Evolutionary conservation across 148 eudicot species (phyloP).

Genomic region (Rhododendron simsii): DNA sequence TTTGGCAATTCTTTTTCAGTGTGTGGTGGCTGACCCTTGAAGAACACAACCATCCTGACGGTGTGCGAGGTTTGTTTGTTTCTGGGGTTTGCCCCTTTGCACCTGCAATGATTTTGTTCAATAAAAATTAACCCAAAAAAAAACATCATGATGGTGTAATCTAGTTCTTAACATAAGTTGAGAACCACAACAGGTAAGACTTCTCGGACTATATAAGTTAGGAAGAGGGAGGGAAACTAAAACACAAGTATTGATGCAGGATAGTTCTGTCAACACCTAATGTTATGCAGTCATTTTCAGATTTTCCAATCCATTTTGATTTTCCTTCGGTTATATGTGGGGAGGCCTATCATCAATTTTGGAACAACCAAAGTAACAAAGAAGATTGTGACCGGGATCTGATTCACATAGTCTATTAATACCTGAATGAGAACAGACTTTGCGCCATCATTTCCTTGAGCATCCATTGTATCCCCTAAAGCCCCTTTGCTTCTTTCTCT

Average conservation of each 20-base stretch:
- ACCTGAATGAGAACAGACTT: constrained; percentile 22
- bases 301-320: background rate
- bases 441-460: constrained; percentile 61
- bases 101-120: background rate
- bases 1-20: background rate
- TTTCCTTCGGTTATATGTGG: background rate
- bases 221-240: background rate
- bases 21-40: background rate
- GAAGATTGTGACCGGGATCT: background rate
- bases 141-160: background rate
- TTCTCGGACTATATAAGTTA: background rate
- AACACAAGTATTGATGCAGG: background rate
- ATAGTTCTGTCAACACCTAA: background rate
- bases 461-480: constrained; percentile 85
- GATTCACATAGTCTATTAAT: background rate
- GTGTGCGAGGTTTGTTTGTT: background rate
- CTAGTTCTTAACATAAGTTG: background rate
- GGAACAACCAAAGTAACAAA: background rate
- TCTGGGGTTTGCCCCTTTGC: background rate
- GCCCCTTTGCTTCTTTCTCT: constrained; percentile 85
- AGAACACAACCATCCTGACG: background rate
- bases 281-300: background rate
- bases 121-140: too few relatives aligned
- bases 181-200: background rate
- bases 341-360: background rate